phyloP scores from a whole-genome alignment of 1,139 yeast genomes.

The Sugiyamaella novakii region DNA sequence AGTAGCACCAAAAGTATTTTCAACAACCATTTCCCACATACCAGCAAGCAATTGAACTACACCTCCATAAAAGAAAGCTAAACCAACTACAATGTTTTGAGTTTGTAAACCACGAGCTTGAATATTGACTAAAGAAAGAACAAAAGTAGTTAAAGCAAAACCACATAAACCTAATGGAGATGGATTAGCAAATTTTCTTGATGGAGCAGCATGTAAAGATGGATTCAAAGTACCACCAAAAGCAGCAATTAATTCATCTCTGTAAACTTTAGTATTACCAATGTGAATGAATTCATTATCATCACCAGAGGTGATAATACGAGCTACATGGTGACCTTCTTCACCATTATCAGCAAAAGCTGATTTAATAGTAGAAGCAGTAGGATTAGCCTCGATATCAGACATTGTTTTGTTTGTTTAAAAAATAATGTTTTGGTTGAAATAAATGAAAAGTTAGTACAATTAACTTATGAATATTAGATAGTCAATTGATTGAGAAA shows the following conservation, averaged over 20 bases:
- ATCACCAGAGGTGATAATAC: slow-evolving; percentile 44
- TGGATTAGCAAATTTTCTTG: slow-evolving; percentile 79
- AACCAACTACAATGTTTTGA: slow-evolving; percentile 64
- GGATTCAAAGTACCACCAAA: slow-evolving; percentile 75
- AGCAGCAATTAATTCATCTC: slow-evolving; percentile 62
- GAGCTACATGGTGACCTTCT: slow-evolving; percentile 26
- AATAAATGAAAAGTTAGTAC: no score
- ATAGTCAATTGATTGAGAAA: no score
- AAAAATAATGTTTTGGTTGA: no score
- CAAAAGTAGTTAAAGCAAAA: slow-evolving; percentile 84
- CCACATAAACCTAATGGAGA: slow-evolving; percentile 85
- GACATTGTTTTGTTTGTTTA: slow-evolving; percentile 3
- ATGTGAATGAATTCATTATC: slow-evolving; percentile 63
- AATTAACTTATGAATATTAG: no score
- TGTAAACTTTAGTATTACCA: slow-evolving; percentile 70
- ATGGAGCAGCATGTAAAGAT: slow-evolving; percentile 64
- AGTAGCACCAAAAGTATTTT: slow-evolving; percentile 89
- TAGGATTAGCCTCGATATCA: slow-evolving; percentile 25
- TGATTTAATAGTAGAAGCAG: slow-evolving; percentile 11
- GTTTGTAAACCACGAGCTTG: slow-evolving; percentile 60
- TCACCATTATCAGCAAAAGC: slow-evolving; percentile 6
- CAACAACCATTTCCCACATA: slow-evolving; percentile 67
- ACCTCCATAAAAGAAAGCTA: slow-evolving; percentile 88
- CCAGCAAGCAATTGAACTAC: slow-evolving; percentile 72
- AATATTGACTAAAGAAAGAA: slow-evolving; percentile 65